Conservation (phyloP, 78 protist genomes). For the Tieghemostelium lacteum region DNA sequence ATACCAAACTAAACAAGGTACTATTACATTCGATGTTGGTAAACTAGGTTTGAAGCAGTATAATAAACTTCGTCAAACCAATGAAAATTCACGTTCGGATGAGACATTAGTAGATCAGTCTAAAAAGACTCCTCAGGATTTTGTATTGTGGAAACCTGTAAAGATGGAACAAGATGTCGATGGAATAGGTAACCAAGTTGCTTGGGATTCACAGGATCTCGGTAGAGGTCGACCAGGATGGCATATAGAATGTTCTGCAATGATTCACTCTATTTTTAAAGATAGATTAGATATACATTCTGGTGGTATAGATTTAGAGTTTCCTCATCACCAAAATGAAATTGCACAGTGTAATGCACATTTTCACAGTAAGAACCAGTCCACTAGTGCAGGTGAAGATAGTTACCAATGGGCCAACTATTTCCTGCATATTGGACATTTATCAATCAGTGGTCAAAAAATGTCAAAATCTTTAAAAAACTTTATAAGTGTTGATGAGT, state of each 20-base stretch:
- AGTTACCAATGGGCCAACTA: conserved; percentile 93
- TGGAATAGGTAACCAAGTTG: conserved; percentile 25
- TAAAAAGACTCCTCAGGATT: conserved; percentile 36
- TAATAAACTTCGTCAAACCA: conserved; percentile 5
- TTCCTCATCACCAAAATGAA: conserved; percentile 99
- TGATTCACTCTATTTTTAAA: conserved; percentile 80
- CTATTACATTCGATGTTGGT: conserved; percentile 47
- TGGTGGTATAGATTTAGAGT: conserved; percentile 98
- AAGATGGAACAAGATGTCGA: conserved; percentile 14
- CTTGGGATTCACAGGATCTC: conserved; percentile 75
- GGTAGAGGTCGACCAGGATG: conserved; percentile 93
- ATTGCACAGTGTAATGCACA: conserved; percentile 96
- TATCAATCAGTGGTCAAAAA: conserved; percentile 92
- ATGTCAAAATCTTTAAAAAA: conserved; percentile 99
- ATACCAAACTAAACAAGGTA: conserved; percentile 26
- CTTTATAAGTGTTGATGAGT: conserved; percentile 94
- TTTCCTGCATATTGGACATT: conserved; percentile 96
- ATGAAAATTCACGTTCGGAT: conserved; percentile 8
- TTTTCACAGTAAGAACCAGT: too few species aligned
- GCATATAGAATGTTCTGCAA: conserved; percentile 92
- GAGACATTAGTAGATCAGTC: conserved; percentile 24
- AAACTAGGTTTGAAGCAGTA: conserved; percentile 28
- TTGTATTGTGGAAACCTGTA: conserved; percentile 73
- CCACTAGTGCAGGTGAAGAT: neutral
- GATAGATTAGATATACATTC: conserved; percentile 91